Evolutionary conservation across 768 basidiomycete species (phyloP).

Genomic region (Lyophyllum decastes): DNA sequence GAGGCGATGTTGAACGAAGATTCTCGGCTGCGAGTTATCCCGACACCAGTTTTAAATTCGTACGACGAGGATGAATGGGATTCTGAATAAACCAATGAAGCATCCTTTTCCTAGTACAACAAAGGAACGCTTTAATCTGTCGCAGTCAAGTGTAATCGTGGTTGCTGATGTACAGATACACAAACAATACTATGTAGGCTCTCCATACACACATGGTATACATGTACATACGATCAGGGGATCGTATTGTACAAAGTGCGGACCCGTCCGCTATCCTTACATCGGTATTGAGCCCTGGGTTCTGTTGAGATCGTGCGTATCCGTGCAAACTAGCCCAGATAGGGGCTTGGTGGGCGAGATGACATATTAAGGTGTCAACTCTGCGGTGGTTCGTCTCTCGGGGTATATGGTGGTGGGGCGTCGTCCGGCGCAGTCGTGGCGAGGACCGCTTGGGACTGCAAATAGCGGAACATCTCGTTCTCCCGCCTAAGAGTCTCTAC

Average conservation of each 20-base stretch:
- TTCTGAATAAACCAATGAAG: too few relatives aligned
- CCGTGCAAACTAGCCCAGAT: too few relatives aligned
- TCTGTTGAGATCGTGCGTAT: background rate
- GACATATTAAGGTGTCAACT: background rate
- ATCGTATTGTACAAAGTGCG: too few relatives aligned
- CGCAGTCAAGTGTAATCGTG: too few relatives aligned
- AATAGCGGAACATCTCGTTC: slow-evolving; percentile 9
- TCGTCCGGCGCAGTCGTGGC: background rate
- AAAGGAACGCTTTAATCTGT: too few relatives aligned
- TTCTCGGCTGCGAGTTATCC: background rate
- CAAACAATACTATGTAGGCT: too few relatives aligned
- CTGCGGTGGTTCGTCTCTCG: background rate
- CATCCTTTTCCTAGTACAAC: too few relatives aligned
- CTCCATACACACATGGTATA: too few relatives aligned
- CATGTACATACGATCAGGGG: too few relatives aligned
- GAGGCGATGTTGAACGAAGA: background rate
- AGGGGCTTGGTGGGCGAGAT: background rate
- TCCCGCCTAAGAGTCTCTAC: slow-evolving; percentile 11
- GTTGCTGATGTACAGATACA: too few relatives aligned
- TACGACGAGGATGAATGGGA: background rate
- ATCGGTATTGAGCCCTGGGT: too few relatives aligned
- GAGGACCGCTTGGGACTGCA: slow-evolving; percentile 1
- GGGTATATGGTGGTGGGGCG: background rate
- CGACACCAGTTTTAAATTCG: background rate
- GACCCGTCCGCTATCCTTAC: too few relatives aligned